Evolutionary conservation across 2,329 filamentous ascomycete species (phyloP).

Genomic region (Lachnellula suecica): DNA sequence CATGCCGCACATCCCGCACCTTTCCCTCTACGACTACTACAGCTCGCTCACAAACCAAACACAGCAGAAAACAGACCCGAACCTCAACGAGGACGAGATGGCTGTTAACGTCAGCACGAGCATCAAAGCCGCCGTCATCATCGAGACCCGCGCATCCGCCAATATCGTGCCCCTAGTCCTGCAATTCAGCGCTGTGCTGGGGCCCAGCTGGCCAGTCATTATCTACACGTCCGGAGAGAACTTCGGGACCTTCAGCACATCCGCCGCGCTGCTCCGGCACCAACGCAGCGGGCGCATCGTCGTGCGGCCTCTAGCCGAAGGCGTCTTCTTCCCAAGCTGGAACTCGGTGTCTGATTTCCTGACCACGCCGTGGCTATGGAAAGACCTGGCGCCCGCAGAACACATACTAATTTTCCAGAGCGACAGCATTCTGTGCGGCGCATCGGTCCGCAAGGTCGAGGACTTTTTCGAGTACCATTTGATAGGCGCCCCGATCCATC

Average conservation of each 20-base stretch:
- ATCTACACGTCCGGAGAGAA: constrained; percentile 38
- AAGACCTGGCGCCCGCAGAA: constrained; percentile 47
- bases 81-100: constrained; percentile 1
- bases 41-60: constrained; percentile 1
- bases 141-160: constrained; percentile 35
- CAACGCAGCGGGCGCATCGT: constrained; percentile 34
- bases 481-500: constrained; percentile 35
- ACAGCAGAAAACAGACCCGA: background rate
- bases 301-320: constrained; percentile 37
- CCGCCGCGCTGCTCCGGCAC: constrained; percentile 37
- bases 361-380: constrained; percentile 40
- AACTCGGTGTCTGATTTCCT: constrained; percentile 36
- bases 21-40: constrained; percentile 3
- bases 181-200: constrained; percentile 40
- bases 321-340: constrained; percentile 35
- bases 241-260: constrained; percentile 32
- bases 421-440: constrained; percentile 54
- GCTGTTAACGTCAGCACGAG: constrained; percentile 25
- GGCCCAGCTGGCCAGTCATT: constrained; percentile 43
- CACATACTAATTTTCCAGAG: constrained; percentile 54
- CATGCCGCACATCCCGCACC: background rate
- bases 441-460: constrained; percentile 27
- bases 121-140: constrained; percentile 37
- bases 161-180: constrained; percentile 38
- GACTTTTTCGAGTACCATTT: constrained; percentile 30